Conservation (phyloP, 1,284 basidiomycete genomes). For the Ganoderma lingzhi region DNA sequence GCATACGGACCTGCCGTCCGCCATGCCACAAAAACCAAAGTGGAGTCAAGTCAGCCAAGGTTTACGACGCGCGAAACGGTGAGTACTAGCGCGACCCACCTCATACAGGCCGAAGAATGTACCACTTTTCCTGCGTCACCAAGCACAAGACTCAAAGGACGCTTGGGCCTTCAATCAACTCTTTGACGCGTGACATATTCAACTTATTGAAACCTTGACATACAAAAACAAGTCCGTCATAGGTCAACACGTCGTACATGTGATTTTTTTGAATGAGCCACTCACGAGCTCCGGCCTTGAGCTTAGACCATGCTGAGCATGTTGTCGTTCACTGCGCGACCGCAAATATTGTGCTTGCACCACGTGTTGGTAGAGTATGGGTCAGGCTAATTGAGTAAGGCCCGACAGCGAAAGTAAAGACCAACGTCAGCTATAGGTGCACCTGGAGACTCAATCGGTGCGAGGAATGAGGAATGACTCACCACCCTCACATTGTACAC, state of each 20-base stretch:
- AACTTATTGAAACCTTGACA: not conserved
- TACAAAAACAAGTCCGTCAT: not conserved
- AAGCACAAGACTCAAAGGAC: not conserved
- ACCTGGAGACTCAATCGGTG: no score
- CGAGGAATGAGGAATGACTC: no score
- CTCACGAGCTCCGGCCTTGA: no score
- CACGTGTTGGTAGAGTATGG: no score
- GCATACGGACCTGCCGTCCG: not conserved
- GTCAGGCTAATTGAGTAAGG: no score
- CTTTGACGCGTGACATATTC: not conserved
- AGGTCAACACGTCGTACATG: not conserved
- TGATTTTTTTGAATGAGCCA: not conserved
- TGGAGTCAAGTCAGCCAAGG: not conserved
- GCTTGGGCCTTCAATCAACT: not conserved
- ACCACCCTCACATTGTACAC: no score
- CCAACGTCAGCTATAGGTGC: no score
- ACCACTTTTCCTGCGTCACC: not conserved
- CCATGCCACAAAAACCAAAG: not conserved
- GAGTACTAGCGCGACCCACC: not conserved
- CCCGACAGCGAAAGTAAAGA: no score
- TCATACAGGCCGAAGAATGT: not conserved
- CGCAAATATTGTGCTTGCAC: no score
- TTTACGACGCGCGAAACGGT: not conserved
- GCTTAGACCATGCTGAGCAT: no score
- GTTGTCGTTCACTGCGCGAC: no score